These are phyloP conservation scores for Yamadazyma epiphylla DNA, from an alignment of 1,139 yeast genomes.

Conservation along the genomic window DNA sequence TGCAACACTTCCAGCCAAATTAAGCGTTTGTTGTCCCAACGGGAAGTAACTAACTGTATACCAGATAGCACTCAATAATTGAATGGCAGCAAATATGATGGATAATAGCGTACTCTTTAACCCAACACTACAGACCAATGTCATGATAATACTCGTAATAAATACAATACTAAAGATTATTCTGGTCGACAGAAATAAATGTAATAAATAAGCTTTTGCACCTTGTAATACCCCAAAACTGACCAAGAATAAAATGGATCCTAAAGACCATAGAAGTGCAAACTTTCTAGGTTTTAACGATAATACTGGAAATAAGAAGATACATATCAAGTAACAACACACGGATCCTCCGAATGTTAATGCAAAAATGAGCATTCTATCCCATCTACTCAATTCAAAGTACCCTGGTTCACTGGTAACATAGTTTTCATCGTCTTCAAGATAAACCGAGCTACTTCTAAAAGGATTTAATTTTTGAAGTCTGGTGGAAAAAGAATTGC, in stretches of 20 bases:
- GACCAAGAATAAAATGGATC: constrained; percentile 52
- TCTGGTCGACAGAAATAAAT: constrained; percentile 48
- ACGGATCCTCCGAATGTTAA: constrained; percentile 53
- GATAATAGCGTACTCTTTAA: constrained; percentile 48
- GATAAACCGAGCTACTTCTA: constrained; percentile 30
- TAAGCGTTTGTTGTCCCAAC: constrained; percentile 53
- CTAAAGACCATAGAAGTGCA: constrained; percentile 59
- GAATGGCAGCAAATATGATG: constrained; percentile 48
- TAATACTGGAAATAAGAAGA: constrained; percentile 53
- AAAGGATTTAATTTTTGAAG: constrained; percentile 41
- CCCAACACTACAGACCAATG: constrained; percentile 44
- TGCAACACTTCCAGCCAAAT: constrained; percentile 52
- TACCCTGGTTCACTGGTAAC: constrained; percentile 45
- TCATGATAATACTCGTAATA: constrained; percentile 45
- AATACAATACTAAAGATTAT: constrained; percentile 49
- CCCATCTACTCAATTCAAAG: constrained; percentile 54
- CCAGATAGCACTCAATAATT: constrained; percentile 50
- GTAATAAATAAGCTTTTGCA: constrained; percentile 41
- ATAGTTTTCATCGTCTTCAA: constrained; percentile 42
- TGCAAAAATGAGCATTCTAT: constrained; percentile 53
- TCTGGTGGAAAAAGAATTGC: constrained; percentile 22
- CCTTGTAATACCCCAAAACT: constrained; percentile 62
- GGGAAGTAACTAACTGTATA: constrained; percentile 65
- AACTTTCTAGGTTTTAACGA: constrained; percentile 56
- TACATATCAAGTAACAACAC: constrained; percentile 52